These are phyloP conservation scores for Plicaturopsis crispa DNA, from an alignment of 768 basidiomycete species.

Conservation along the genomic window DNA sequence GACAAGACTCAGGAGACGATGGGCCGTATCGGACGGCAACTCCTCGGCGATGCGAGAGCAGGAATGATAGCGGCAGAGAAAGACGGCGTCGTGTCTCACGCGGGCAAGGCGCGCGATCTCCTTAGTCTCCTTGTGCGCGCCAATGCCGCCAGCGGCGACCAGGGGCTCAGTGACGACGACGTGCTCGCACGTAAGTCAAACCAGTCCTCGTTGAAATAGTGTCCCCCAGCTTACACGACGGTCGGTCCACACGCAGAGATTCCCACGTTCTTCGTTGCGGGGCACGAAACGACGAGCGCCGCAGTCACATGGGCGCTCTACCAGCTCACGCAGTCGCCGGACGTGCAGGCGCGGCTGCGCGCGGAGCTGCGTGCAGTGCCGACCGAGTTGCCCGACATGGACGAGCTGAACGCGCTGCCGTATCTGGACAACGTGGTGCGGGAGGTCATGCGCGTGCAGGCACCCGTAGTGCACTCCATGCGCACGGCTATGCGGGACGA, in stretches of 20 bases:
- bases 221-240: too few species aligned
- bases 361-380: slow-evolving; percentile 24
- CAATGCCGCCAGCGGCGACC: slow-evolving; percentile 36
- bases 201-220: background rate
- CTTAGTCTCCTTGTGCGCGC: slow-evolving; percentile 36
- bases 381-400: slow-evolving; percentile 31
- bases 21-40: slow-evolving; percentile 24
- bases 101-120: slow-evolving; percentile 32
- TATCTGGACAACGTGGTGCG: slow-evolving; percentile 28
- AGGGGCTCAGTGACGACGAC: slow-evolving; percentile 35
- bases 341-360: slow-evolving; percentile 30
- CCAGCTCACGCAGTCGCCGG: slow-evolving; percentile 25
- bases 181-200: slow-evolving; percentile 27
- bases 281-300: slow-evolving; percentile 32
- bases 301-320: slow-evolving; percentile 33
- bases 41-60: slow-evolving; percentile 31
- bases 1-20: slow-evolving; percentile 18
- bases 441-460: slow-evolving; percentile 1
- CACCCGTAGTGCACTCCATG: background rate
- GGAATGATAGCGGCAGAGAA: slow-evolving; percentile 21
- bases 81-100: too few species aligned
- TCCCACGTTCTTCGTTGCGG: slow-evolving; percentile 34
- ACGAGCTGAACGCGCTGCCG: slow-evolving; percentile 32
- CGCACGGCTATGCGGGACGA: slow-evolving; percentile 5
- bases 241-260: slow-evolving; percentile 22